phyloP scores from a whole-genome alignment of 495 filamentous ascomycete genomes.

The Daldinia bambusicola region DNA sequence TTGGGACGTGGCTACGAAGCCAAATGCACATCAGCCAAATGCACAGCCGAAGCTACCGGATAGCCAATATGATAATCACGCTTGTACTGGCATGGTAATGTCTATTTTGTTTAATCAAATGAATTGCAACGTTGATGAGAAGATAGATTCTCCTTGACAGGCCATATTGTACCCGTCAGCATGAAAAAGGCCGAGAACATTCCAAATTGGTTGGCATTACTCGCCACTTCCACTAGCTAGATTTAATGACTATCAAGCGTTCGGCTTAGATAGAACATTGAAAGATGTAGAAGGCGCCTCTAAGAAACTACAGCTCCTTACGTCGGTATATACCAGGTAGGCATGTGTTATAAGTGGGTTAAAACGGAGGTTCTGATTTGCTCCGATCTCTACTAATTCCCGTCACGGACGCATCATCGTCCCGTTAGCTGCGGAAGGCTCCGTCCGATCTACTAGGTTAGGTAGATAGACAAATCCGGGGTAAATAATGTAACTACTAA shows the following conservation, averaged over 20 bases:
- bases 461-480: background rate
- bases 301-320: too few species aligned
- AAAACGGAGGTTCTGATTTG: background rate
- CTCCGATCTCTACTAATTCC: background rate
- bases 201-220: slow-evolving; percentile 25
- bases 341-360: background rate
- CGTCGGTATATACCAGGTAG: too few species aligned
- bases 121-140: background rate
- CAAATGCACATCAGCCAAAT: background rate
- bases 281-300: background rate
- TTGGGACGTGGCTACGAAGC: background rate
- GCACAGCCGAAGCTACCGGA: background rate
- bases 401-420: slow-evolving; percentile 33
- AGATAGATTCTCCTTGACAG: background rate
- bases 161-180: slow-evolving; percentile 1
- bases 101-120: background rate
- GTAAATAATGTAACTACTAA: background rate
- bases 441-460: slow-evolving; percentile 3
- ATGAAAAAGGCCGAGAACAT: background rate
- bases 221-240: slow-evolving; percentile 17
- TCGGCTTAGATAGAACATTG: background rate
- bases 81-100: background rate
- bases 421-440: slow-evolving; percentile 10
- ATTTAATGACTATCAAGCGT: background rate
- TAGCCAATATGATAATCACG: background rate